These are phyloP conservation scores for Thalassiosira allenii DNA, from an alignment of 352 stramenopile species.

Conservation along the genomic window DNA sequence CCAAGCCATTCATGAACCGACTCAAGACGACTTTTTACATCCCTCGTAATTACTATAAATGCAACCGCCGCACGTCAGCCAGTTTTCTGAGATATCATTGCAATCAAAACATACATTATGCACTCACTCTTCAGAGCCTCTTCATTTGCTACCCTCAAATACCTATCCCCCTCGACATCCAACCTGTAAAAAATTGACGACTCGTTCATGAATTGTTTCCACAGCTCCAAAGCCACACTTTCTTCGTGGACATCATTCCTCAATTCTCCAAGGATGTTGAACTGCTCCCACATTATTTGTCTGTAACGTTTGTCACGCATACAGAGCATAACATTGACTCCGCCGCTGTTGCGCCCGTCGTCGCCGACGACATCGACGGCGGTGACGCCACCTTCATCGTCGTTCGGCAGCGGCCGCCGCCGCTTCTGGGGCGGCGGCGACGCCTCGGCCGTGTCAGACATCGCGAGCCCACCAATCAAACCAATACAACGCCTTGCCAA, in stretches of 20 bases:
- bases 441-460: conserved; percentile 4
- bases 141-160: conserved; percentile 7
- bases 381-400: background rate
- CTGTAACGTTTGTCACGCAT: conserved; percentile 30
- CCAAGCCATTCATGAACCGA: conserved; percentile 25
- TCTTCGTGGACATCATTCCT: conserved; percentile 22
- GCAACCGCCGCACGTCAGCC: conserved; percentile 2
- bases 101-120: background rate
- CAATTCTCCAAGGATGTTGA: conserved; percentile 28
- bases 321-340: conserved; percentile 24
- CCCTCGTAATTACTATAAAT: conserved; percentile 26
- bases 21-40: conserved; percentile 21
- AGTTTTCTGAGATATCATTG: conserved; percentile 2
- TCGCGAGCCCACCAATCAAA: no score
- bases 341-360: background rate
- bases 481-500: no score
- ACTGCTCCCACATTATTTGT: conserved; percentile 35
- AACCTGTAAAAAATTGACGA: conserved; percentile 23
- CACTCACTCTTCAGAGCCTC: conserved; percentile 47
- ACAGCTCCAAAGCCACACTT: conserved; percentile 22
- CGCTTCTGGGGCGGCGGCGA: background rate
- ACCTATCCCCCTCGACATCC: background rate
- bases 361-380: background rate
- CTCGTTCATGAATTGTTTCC: conserved; percentile 10
- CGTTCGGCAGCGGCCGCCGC: background rate